phyloP scores from a whole-genome alignment of 192 early-diverging fungal genomes.

The Coemansia sp. region DNA sequence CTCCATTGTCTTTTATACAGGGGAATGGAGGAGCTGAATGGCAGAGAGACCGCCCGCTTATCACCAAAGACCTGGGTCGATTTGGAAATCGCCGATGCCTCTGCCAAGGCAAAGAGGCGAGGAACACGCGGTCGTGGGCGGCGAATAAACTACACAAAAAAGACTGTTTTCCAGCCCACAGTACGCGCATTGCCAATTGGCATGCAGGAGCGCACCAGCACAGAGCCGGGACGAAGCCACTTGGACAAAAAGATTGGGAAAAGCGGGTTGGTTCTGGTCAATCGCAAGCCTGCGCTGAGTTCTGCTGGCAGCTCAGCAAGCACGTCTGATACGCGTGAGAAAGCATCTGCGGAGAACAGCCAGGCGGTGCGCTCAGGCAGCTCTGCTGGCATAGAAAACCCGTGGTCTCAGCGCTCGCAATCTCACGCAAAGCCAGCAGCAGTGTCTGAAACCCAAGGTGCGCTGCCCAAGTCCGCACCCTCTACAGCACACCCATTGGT shows the following conservation, averaged over 20 bases:
- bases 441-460: not conserved
- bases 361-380: not conserved
- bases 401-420: constrained; percentile 28
- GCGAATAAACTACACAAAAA: constrained; percentile 14
- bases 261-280: constrained; percentile 17
- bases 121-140: constrained; percentile 14
- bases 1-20: not conserved
- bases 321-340: not conserved
- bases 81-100: not conserved
- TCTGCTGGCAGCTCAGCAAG: not conserved
- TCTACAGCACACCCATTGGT: too few species aligned
- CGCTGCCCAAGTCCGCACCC: too few species aligned
- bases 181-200: constrained; percentile 35
- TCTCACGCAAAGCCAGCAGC: not conserved
- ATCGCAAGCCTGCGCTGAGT: constrained; percentile 9
- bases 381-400: constrained; percentile 9
- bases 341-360: not conserved
- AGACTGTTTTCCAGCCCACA: constrained; percentile 36
- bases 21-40: constrained; percentile 12
- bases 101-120: constrained; percentile 5
- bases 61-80: not conserved
- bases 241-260: constrained; percentile 5
- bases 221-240: not conserved
- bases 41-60: constrained; percentile 5
- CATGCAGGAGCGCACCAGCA: constrained; percentile 4